Evolutionary conservation across 2,329 filamentous ascomycete species (phyloP).

Genomic region (Xylogone sp.): DNA sequence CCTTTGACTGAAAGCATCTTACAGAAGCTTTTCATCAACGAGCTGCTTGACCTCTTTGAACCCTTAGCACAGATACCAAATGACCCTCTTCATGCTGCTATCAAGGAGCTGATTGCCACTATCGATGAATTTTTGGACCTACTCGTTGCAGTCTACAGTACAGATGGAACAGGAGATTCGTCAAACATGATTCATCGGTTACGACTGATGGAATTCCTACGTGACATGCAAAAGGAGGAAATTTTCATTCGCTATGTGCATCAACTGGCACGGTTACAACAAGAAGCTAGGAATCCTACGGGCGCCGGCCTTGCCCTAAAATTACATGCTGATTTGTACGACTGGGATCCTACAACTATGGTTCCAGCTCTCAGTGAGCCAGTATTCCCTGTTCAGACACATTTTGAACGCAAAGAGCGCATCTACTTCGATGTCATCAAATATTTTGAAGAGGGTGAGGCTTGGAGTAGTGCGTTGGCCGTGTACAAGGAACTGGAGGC

Average conservation of each 20-base stretch:
- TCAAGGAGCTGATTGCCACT: slow-evolving; percentile 76
- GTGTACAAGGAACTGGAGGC: slow-evolving; percentile 86
- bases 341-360: slow-evolving; percentile 74
- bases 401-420: slow-evolving; percentile 88
- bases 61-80: slow-evolving; percentile 61
- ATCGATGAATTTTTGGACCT: slow-evolving; percentile 90
- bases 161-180: slow-evolving; percentile 68
- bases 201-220: slow-evolving; percentile 90
- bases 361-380: slow-evolving; percentile 69
- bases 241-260: slow-evolving; percentile 97
- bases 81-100: slow-evolving; percentile 70
- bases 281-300: slow-evolving; percentile 70
- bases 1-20: slow-evolving; percentile 82
- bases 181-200: slow-evolving; percentile 84
- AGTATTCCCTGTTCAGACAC: slow-evolving; percentile 74
- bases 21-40: slow-evolving; percentile 87
- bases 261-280: slow-evolving; percentile 77
- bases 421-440: slow-evolving; percentile 95
- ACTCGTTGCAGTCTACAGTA: slow-evolving; percentile 82
- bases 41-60: slow-evolving; percentile 78
- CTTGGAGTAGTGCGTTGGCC: slow-evolving; percentile 83
- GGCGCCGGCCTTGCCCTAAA: slow-evolving; percentile 87
- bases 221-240: slow-evolving; percentile 95
- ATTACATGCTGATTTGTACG: slow-evolving; percentile 87
- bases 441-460: slow-evolving; percentile 89